Evolutionary conservation across 257 asterid genomes (phyloP).

Genomic region (Solanum corneliomulleri): DNA sequence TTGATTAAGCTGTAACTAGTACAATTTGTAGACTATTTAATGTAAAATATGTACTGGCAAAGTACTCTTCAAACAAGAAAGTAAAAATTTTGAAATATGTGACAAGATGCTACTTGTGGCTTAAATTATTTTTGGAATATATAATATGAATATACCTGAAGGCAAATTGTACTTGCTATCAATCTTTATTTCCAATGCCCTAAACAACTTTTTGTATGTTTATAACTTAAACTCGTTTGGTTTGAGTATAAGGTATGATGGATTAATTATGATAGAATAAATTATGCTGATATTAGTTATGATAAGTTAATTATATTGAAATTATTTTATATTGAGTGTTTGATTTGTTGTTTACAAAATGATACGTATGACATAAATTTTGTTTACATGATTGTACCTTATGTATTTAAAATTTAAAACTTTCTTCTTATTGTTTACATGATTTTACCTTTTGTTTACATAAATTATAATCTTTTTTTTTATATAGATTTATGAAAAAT

Average conservation of each 20-base stretch:
- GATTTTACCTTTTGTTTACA: no score
- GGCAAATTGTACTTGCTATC: neutral
- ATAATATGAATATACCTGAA: neutral
- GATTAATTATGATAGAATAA: no score
- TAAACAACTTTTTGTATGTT: neutral
- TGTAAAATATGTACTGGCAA: neutral
- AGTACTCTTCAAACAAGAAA: neutral
- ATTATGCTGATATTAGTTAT: no score
- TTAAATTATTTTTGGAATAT: neutral
- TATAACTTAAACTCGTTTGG: neutral
- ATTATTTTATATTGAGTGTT: no score
- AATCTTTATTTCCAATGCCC: neutral
- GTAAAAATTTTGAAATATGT: neutral
- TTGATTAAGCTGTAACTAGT: neutral
- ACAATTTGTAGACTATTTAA: neutral
- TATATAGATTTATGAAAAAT: neutral
- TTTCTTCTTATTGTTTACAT: no score
- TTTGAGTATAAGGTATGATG: neutral
- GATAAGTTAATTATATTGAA: no score
- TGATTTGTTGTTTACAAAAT: no score
- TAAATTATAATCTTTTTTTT: no score
- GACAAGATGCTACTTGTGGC: neutral
- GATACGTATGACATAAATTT: neutral
- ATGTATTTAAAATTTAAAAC: neutral
- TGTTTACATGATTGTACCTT: no score